Base-by-base conservation (phyloP, 768 basidiomycete genomes). In the Coprinopsis marcescibilis region DNA sequence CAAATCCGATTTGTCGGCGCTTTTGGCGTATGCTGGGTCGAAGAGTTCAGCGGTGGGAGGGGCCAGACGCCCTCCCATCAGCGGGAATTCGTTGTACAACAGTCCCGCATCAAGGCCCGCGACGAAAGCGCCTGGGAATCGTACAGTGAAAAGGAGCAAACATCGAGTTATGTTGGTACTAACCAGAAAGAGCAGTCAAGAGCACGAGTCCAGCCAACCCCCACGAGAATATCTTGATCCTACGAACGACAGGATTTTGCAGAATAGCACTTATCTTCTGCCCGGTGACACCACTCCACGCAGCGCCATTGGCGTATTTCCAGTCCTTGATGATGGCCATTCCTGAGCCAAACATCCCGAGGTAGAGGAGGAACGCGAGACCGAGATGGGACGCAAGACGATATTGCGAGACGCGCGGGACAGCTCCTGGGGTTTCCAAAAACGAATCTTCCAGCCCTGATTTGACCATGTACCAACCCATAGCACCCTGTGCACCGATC, bases 401-500 rank as follows among this genome's bases (percentile, higher is more conserved):
- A 63, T 99, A 99, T 62, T 99, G 96, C 14, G 90, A 93, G 7
- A 99, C 96, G 5, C 96, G 84, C 1, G 96, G 94, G 5, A 95
- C 86, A 10, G 88, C 83, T 13, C 84, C 85, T 3, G 88, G 87
- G 6, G 77, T 83, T 4, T 83, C 76, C 68, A 97, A 74, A 44
- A 89, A 70, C 10, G 86, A 77, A 44, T 89, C 80, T 56, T 93
- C 87, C 10, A 99, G 72, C 1, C 96, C 96, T 11, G 93, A 97
- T 63, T 94, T 87, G 46, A 99, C 96, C 96, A 99, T 99, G 71
- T 98, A 97, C 96, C 96, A 99, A 21, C 96, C 96, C 15, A 99
- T 73, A 15, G 78, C 74, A 37, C 96, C 96, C 65, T 99, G 93
- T 15, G 80, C 83, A 23, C 93, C 96, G 42, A 99, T 85, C 25